These are phyloP conservation scores for Neobulgaria alba DNA, from an alignment of 2,329 filamentous ascomycete species.

Conservation along the genomic window DNA sequence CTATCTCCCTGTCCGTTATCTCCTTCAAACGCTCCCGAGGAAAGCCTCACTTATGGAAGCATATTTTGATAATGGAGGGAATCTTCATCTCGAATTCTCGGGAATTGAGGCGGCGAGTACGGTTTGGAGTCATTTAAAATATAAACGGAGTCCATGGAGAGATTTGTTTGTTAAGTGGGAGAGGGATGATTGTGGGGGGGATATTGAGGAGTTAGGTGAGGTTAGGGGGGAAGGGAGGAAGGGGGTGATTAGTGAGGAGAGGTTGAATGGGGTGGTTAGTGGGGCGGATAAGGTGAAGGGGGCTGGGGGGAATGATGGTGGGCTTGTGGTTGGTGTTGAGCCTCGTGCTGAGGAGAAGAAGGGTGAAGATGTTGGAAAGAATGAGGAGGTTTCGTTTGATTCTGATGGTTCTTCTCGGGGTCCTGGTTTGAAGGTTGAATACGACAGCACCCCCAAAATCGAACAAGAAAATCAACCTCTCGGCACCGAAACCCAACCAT, in stretches of 20 bases:
- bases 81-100: conserved; percentile 20
- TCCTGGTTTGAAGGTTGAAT: too few species aligned
- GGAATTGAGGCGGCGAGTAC: conserved; percentile 13
- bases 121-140: conserved; percentile 12
- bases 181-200: conserved; percentile 20
- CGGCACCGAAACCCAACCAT: neutral
- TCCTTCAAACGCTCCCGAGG: too few species aligned
- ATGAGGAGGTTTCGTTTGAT: neutral
- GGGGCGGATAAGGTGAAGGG: too few species aligned
- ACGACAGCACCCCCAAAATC: too few species aligned
- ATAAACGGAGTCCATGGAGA: neutral
- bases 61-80: conserved; percentile 14
- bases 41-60: conserved; percentile 12
- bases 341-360: neutral
- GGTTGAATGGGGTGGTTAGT: too few species aligned
- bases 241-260: neutral
- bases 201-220: conserved; percentile 15
- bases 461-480: neutral
- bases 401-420: too few species aligned
- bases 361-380: neutral
- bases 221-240: conserved; percentile 12
- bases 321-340: neutral
- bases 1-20: too few species aligned
- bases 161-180: conserved; percentile 1
- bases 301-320: too few species aligned